Conservation (phyloP, 2,329 filamentous ascomycete species). For the Neofusicoccum laricinum region DNA sequence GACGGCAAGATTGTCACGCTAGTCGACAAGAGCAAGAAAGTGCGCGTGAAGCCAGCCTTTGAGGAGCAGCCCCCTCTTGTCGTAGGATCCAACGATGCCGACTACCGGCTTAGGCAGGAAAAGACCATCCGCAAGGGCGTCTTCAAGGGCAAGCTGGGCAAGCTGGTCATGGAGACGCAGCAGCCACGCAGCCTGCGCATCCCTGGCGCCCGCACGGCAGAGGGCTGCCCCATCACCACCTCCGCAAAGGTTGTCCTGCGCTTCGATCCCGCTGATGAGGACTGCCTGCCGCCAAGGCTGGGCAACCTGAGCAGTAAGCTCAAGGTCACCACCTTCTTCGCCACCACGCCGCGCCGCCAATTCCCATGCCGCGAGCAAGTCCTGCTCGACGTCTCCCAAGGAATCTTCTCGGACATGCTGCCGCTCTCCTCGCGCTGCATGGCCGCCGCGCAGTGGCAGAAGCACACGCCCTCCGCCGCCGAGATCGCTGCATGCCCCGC, state of each 20-base stretch:
- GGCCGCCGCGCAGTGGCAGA: slow-evolving; percentile 56
- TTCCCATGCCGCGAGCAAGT: slow-evolving; percentile 46
- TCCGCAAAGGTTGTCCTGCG: slow-evolving; percentile 56
- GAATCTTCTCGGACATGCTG: slow-evolving; percentile 53
- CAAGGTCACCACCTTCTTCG: slow-evolving; percentile 57
- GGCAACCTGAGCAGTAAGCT: slow-evolving; percentile 53
- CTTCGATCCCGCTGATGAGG: slow-evolving; percentile 56
- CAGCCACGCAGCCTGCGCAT: slow-evolving; percentile 59
- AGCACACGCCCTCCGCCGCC: slow-evolving; percentile 37
- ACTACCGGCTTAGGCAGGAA: slow-evolving; percentile 56
- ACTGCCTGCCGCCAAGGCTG: slow-evolving; percentile 52
- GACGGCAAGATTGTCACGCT: slow-evolving; percentile 43
- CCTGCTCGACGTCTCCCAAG: slow-evolving; percentile 47
- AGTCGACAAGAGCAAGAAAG: slow-evolving; percentile 51
- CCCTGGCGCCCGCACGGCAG: slow-evolving; percentile 37
- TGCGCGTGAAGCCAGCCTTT: slow-evolving; percentile 59
- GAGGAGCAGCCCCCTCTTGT: slow-evolving; percentile 60
- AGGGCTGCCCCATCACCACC: slow-evolving; percentile 48
- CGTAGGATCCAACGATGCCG: slow-evolving; percentile 43
- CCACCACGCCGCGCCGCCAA: slow-evolving; percentile 48
- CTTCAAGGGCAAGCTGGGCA: slow-evolving; percentile 58
- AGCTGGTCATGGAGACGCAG: slow-evolving; percentile 54
- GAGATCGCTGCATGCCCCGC: slow-evolving; percentile 17
- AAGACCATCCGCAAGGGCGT: slow-evolving; percentile 60
- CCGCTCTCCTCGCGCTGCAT: slow-evolving; percentile 56